A percentile compares a stretch with the other conserved stretches of the same genome.
These are phyloP conservation scores for Lachancea dasiensis DNA, from an alignment of 805 yeast genomes.

Conservation along the genomic window DNA sequence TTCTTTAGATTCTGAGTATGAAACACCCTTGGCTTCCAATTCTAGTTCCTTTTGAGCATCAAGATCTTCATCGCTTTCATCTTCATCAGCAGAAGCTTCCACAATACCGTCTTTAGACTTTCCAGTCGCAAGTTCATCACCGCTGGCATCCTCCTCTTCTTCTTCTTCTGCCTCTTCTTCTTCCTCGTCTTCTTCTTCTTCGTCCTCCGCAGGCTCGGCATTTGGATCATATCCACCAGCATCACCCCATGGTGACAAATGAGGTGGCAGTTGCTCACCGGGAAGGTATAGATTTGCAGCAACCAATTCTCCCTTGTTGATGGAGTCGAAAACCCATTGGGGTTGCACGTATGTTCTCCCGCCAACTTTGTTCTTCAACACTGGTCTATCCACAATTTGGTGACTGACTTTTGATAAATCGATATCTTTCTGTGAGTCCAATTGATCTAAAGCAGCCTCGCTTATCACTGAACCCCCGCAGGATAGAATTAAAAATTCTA, in stretches of 20 bases:
- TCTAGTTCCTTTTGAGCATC: constrained; percentile 77
- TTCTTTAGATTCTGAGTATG: constrained; percentile 54
- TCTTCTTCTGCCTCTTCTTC: constrained; percentile 44
- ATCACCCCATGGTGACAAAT: constrained; percentile 98
- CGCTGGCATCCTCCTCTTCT: constrained; percentile 46
- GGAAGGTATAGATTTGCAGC: constrained; percentile 83
- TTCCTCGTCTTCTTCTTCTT: constrained; percentile 39
- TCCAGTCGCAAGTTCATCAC: constrained; percentile 44
- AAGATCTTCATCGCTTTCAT: constrained; percentile 50
- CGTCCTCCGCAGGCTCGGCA: constrained; percentile 39
- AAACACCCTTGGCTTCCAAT: constrained; percentile 83
- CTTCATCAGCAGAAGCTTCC: constrained; percentile 31
- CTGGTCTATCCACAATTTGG: constrained; percentile 92
- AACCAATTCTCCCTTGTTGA: constrained; percentile 69
- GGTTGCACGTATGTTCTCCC: constrained; percentile 96
- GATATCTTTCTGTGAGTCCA: constrained; percentile 40
- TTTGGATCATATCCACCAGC: constrained; percentile 84
- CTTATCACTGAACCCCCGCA: constrained; percentile 82
- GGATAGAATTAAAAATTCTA: constrained; percentile 81
- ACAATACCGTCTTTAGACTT: constrained; percentile 42
- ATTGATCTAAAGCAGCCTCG: constrained; percentile 81
- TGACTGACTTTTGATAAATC: constrained; percentile 76
- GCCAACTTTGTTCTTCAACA: constrained; percentile 63
- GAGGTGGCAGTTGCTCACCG: constrained; percentile 94
- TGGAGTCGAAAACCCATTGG: constrained; percentile 93